Base-by-base conservation (phyloP, 1,284 basidiomycete species). In the Hymenochaete sp. region DNA sequence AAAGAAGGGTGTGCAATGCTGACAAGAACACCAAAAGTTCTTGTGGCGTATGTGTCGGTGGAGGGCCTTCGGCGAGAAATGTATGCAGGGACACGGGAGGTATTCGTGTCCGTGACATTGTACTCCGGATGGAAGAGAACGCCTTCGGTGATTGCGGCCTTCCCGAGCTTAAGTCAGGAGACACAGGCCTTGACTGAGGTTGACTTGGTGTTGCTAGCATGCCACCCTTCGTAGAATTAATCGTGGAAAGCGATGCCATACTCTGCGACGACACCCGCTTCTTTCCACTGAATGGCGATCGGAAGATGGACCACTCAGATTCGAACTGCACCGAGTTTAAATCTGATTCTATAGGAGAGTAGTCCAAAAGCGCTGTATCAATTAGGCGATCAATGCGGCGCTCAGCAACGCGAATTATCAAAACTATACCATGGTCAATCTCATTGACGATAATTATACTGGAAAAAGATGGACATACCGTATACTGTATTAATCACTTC, bases 401-500 rank as follows among this genome's bases (percentile, higher is more conserved):
- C 62, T 98, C 95, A 4, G 88, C 84, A 51, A 90, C 83, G 40
- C 95, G 86, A 54, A 98, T 95, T 55, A 98, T 82, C 61, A 97
- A 96, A 21, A 98, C 95, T 91, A 60, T 16, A 26, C 40, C 45
- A 19, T 4, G 33, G 13, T 16, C 13, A 6, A n/a, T 35, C 13
- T 35, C 5, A n/a, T 24, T 31, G 18, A 39, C 3, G 21, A 2
- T 11, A 13, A n/a, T n/a, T n/a, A n/a, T 38, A 21, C 11, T 27
- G 32, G 32, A 32, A 13, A 13, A 33, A 42, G 45, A 10, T 52
- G n/a, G 2, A 52, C 71, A 52, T 56, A 92, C 89, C 89, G 58
- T 91, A 95, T 41, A 97, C 86, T 36, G 93, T 93, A 61, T 97
- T 93, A 49, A 97, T 77, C 22, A 96, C 79, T 65, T 95, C 91